These are phyloP conservation scores for Fraxinus quadrangulata DNA, from an alignment of 257 asterid genomes.

Conservation along the genomic window DNA sequence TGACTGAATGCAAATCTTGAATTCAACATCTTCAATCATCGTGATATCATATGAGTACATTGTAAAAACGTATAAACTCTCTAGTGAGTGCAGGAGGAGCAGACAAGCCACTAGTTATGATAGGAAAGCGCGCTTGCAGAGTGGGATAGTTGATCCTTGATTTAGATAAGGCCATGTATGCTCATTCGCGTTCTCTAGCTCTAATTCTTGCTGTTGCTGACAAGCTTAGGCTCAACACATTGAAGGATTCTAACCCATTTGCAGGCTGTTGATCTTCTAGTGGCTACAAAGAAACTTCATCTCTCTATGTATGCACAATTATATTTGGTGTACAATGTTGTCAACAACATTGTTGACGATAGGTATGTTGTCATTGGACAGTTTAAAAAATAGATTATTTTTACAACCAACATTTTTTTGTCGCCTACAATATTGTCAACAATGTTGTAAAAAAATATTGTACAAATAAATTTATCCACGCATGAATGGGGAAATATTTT, in stretches of 20 bases:
- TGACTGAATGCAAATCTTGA: neutral
- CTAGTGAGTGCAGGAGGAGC: slow-evolving; percentile 37
- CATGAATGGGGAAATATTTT: slow-evolving; percentile 27
- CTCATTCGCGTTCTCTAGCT: slow-evolving; percentile 26
- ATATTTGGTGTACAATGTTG: too few species aligned
- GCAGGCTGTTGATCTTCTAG: slow-evolving; percentile 40
- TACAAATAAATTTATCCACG: too few species aligned
- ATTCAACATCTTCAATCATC: too few species aligned
- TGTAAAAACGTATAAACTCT: too few species aligned
- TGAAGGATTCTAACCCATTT: slow-evolving; percentile 44
- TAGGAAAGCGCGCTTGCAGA: slow-evolving; percentile 19
- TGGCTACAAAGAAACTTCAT: slow-evolving; percentile 46
- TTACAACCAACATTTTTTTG: too few species aligned
- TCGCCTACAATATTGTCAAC: too few species aligned
- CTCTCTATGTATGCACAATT: slow-evolving; percentile 35
- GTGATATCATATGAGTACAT: too few species aligned
- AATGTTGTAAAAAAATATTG: too few species aligned
- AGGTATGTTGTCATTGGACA: too few species aligned
- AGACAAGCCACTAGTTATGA: slow-evolving; percentile 32
- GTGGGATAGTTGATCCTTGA: slow-evolving; percentile 29
- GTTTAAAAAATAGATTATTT: too few species aligned
- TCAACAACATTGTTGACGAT: too few species aligned
- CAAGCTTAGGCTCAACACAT: slow-evolving; percentile 33
- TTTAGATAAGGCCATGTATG: slow-evolving; percentile 28
- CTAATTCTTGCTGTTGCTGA: slow-evolving; percentile 36